Conservation (phyloP, 2,329 filamentous ascomycete species). For the Fusarium armeniacum region DNA sequence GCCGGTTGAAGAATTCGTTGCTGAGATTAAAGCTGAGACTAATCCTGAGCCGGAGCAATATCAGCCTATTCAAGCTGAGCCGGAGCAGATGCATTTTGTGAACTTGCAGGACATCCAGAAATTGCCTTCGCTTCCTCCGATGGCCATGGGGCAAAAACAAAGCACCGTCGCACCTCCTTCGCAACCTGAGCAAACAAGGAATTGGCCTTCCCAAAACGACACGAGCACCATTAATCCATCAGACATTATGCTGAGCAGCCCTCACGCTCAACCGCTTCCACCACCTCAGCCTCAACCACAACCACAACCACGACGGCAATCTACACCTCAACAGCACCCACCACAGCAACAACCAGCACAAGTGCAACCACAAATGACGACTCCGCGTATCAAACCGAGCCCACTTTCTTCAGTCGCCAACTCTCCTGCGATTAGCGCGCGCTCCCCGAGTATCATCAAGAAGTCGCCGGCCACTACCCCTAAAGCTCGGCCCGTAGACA, state of each 20-base stretch:
- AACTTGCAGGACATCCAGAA: constrained; percentile 58
- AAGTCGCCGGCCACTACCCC: constrained; percentile 59
- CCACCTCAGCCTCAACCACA: constrained; percentile 31
- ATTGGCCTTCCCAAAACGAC: constrained; percentile 37
- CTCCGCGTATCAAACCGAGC: constrained; percentile 54
- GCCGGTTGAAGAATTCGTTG: constrained; percentile 33
- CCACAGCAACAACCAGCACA: constrained; percentile 27
- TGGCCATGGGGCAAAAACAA: constrained; percentile 44
- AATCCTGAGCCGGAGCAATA: constrained; percentile 32
- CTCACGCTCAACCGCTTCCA: constrained; percentile 29
- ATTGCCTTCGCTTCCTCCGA: constrained; percentile 50
- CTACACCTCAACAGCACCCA: constrained; percentile 25
- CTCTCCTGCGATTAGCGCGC: constrained; percentile 58
- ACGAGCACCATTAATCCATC: constrained; percentile 45
- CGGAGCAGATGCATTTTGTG: constrained; percentile 54
- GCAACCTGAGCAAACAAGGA: constrained; percentile 30
- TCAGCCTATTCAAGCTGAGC: constrained; percentile 42
- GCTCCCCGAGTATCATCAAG: constrained; percentile 59
- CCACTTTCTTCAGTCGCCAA: constrained; percentile 58
- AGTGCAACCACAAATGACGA: constrained; percentile 41
- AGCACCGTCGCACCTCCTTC: constrained; percentile 33
- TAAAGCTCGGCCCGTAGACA: constrained; percentile 62
- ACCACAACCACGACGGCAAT: constrained; percentile 23
- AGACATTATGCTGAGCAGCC: constrained; percentile 47
- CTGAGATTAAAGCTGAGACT: constrained; percentile 23